Percentiles rank a stretch among this genome's conserved stretches.
Conservation (phyloP, 306 rosid genomes). For the Elaeagnus macrophylla region DNA sequence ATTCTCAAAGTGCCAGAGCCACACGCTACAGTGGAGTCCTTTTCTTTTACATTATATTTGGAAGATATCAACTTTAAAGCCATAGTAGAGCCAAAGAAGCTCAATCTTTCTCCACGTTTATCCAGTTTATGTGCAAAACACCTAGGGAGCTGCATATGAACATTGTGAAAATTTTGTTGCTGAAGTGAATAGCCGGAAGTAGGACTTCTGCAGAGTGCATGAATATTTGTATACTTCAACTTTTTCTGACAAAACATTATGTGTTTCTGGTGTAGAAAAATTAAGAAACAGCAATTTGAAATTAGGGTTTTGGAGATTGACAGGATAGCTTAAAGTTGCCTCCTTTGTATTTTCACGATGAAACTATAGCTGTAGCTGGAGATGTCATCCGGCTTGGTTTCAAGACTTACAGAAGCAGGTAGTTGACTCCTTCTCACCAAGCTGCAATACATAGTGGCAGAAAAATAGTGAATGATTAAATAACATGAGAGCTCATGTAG, state of each 20-base stretch:
- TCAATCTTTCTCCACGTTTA: slow-evolving; percentile 8
- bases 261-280: not conserved
- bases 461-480: too few relatives aligned
- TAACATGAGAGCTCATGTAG: too few relatives aligned
- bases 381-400: too few relatives aligned
- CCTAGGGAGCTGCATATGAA: not conserved
- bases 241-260: slow-evolving; percentile 35
- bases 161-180: slow-evolving; percentile 4
- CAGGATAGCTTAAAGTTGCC: too few relatives aligned
- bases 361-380: too few relatives aligned
- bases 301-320: too few relatives aligned
- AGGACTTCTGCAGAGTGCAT: slow-evolving; percentile 23
- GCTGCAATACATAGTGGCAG: too few relatives aligned
- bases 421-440: too few relatives aligned
- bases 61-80: slow-evolving; percentile 12
- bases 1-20: slow-evolving; percentile 19
- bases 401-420: too few relatives aligned
- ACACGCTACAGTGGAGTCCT: slow-evolving; percentile 9
- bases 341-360: too few relatives aligned
- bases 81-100: slow-evolving; percentile 24
- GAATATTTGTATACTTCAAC: slow-evolving; percentile 22
- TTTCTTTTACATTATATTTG: not conserved
- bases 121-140: not conserved
- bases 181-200: slow-evolving; percentile 12
- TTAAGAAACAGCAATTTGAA: too few relatives aligned